Percentiles rank a stretch among this genome's conserved stretches.
These are phyloP conservation scores for Boletellus sp. DNA, from an alignment of 768 basidiomycete genomes.

Conservation along the genomic window DNA sequence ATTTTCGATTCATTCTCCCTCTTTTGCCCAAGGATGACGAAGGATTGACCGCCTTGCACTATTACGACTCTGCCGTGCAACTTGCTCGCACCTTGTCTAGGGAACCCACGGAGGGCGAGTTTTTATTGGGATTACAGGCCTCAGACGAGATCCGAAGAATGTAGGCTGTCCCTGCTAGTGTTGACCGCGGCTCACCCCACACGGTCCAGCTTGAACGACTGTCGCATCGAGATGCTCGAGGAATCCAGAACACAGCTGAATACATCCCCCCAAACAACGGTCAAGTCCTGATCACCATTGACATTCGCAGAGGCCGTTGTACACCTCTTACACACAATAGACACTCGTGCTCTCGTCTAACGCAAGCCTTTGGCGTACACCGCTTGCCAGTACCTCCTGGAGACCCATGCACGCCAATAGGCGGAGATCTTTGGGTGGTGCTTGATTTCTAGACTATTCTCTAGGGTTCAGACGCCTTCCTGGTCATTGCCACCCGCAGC, in stretches of 20 bases:
- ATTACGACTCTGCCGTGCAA: slow-evolving; percentile 76
- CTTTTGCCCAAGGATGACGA: slow-evolving; percentile 57
- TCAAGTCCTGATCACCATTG: slow-evolving; percentile 7
- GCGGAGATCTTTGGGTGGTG: slow-evolving; percentile 37
- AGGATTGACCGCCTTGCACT: slow-evolving; percentile 65
- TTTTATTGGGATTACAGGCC: slow-evolving; percentile 56
- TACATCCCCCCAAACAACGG: slow-evolving; percentile 11
- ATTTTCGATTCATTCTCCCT: slow-evolving; percentile 73
- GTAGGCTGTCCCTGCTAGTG: slow-evolving; percentile 34
- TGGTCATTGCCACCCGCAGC: slow-evolving; percentile 35
- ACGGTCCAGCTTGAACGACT: slow-evolving; percentile 52
- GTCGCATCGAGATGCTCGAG: slow-evolving; percentile 59
- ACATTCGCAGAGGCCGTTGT: no score
- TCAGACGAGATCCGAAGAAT: slow-evolving; percentile 57
- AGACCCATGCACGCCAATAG: slow-evolving; percentile 46
- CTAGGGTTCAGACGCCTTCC: slow-evolving; percentile 37
- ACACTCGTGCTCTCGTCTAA: slow-evolving; percentile 19
- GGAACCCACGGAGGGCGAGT: slow-evolving; percentile 68
- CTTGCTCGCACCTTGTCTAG: slow-evolving; percentile 56
- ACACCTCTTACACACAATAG: background rate
- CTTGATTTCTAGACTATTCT: slow-evolving; percentile 36
- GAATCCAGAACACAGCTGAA: slow-evolving; percentile 48
- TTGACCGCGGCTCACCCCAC: background rate
- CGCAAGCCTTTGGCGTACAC: slow-evolving; percentile 44
- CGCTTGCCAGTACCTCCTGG: slow-evolving; percentile 44